These are phyloP conservation scores for Gonium pectorale DNA, from an alignment of 139 green algal species.

Conservation along the genomic window DNA sequence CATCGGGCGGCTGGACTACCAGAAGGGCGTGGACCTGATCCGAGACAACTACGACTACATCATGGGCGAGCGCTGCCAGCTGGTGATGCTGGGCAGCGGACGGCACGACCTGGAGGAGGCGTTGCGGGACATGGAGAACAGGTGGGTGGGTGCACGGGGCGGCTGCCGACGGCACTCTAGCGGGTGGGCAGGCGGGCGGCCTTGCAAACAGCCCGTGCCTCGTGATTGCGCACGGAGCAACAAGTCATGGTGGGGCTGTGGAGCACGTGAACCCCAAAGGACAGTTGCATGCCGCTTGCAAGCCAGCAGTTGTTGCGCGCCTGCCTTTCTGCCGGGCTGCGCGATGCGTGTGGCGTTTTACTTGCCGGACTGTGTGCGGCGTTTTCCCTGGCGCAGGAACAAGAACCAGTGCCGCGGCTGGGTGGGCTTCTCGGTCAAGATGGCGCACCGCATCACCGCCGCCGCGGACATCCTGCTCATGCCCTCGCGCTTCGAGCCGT, in stretches of 20 bases:
- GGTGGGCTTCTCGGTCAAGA: constrained; percentile 93
- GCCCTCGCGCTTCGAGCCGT: constrained; percentile 92
- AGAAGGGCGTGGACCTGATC: constrained; percentile 99
- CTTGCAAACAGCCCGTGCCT: too few species aligned
- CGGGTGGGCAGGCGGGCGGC: too few species aligned
- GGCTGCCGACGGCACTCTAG: too few species aligned
- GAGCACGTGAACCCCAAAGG: too few species aligned
- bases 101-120: constrained; percentile 89
- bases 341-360: background rate
- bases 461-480: constrained; percentile 88
- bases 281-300: too few species aligned
- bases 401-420: constrained; percentile 80
- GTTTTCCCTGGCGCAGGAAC: constrained; percentile 20
- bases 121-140: constrained; percentile 79
- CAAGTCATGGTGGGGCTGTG: too few species aligned
- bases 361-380: background rate
- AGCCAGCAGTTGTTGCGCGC: too few species aligned
- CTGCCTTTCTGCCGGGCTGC: too few species aligned
- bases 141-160: constrained; percentile 23
- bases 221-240: too few species aligned
- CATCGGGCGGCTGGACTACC: constrained; percentile 94
- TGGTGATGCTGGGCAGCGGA: constrained; percentile 95
- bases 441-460: constrained; percentile 94
- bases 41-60: constrained; percentile 89
- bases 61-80: constrained; percentile 86